These are phyloP conservation scores for Hypocreales sp. DNA, from an alignment of 2,329 filamentous ascomycete genomes.

Conservation along the genomic window DNA sequence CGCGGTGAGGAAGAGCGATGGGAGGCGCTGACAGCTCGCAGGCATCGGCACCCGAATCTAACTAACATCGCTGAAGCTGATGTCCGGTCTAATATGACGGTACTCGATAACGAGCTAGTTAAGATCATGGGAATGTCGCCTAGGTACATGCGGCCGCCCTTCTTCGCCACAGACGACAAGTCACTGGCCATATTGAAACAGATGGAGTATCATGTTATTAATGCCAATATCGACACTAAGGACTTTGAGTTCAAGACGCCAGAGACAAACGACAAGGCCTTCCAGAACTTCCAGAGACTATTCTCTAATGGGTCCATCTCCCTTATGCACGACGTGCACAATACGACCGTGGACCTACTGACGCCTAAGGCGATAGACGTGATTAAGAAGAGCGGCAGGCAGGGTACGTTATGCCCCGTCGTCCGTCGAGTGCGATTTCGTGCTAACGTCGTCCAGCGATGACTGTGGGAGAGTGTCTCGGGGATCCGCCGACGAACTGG, in stretches of 20 bases:
- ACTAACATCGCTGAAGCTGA: conserved; percentile 8
- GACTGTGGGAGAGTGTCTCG: conserved; percentile 4
- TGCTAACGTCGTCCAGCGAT: conserved; percentile 1
- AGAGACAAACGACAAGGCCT: conserved; percentile 24
- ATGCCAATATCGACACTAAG: conserved; percentile 39
- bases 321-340: conserved; percentile 31
- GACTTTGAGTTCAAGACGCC: conserved; percentile 34
- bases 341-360: conserved; percentile 22
- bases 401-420: neutral
- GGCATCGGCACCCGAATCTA: conserved; percentile 19
- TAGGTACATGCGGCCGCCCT: conserved; percentile 21
- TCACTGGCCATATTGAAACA: conserved; percentile 12
- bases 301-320: conserved; percentile 22
- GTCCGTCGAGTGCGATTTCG: no score
- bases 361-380: conserved; percentile 4
- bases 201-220: conserved; percentile 33
- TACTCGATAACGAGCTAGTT: conserved; percentile 16
- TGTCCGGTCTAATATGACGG: conserved; percentile 15
- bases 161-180: conserved; percentile 16
- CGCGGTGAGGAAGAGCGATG: conserved; percentile 5
- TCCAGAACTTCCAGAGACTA: conserved; percentile 11
- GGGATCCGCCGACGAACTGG: conserved; percentile 2
- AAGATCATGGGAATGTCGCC: conserved; percentile 13
- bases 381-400: neutral
- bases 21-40: neutral